Evolutionary conservation across 2,329 filamentous ascomycete genomes (phyloP), one percentile per base, ranked within the genome.

Genomic region (Penicillium olsonii): DNA sequence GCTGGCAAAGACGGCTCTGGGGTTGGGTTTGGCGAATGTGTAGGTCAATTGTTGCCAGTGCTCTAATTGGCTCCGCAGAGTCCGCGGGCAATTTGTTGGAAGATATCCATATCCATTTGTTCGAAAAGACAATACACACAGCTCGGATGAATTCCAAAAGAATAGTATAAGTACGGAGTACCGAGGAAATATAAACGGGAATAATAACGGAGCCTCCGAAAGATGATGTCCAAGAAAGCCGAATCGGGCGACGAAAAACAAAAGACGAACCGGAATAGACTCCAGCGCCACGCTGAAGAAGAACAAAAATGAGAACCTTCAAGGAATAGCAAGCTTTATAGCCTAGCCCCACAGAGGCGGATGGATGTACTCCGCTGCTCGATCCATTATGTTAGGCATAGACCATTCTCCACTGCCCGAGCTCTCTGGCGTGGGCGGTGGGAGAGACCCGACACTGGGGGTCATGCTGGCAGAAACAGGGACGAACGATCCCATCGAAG

Each of bases 351-450:
- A 77, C 11, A 77, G 58, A 2, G 74, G 73, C 14, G 75, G 73
- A 49, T 76, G 74, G 10, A 77, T 75, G 56, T 76, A 77, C 59
- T 77, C 73, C n/a, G 70, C 64, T 29, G 74, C 74, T 12, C 74
- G 66, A 50, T 76, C 74, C 11, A 75, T 48, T n/a, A 77, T 60
- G 50, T 73, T 76, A 3, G 71, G 72, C 29, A 72, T 69, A 39
- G 70, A 68, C 75, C 74, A 77, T 50, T 77, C 74, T 18, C 71
- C 66, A 48, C 74, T 75, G 20, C 67, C 70, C n/a, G 73, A 73
- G 55, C 73, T 76, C 50, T 77, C 75, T 0, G 75, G 74, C 0
- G 75, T 77, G n/a, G 73, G 72, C 4, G 74, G 73, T 5, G 71
- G 70, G 15, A 73, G 56, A 5, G 72, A 73, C 22, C 65, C 64